Percentiles rank a stretch among this genome's conserved stretches.
Conservation (phyloP, 805 yeast genomes). For the Priceomyces medius region DNA sequence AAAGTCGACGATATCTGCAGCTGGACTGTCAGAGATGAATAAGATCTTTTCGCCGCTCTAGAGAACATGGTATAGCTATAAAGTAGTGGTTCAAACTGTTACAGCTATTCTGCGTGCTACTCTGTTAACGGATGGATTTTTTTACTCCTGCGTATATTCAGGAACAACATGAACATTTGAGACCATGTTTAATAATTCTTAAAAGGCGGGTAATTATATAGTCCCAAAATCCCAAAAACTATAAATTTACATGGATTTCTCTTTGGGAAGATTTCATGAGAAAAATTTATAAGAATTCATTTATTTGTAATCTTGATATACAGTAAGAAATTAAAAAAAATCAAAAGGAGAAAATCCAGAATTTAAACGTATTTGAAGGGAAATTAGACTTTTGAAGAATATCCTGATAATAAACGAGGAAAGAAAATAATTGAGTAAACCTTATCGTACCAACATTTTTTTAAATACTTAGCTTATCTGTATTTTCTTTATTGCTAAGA, state of each 20-base stretch:
- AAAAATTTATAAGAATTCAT: too few species aligned
- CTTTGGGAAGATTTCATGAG: too few species aligned
- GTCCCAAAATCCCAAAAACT: background rate
- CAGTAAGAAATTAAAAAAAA: too few species aligned
- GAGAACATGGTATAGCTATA: slow-evolving; percentile 6
- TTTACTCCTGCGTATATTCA: slow-evolving; percentile 14
- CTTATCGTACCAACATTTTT: background rate
- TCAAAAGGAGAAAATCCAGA: too few species aligned
- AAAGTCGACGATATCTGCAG: slow-evolving; percentile 47
- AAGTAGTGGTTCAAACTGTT: background rate
- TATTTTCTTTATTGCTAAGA: slow-evolving; percentile 6
- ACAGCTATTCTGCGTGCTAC: slow-evolving; percentile 2
- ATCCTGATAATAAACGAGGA: background rate
- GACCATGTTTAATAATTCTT: background rate
- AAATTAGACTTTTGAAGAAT: background rate
- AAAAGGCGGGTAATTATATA: background rate
- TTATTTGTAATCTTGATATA: background rate
- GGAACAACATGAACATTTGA: slow-evolving; percentile 4
- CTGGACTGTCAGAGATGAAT: slow-evolving; percentile 11
- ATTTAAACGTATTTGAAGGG: too few species aligned
- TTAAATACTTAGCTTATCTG: slow-evolving; percentile 3
- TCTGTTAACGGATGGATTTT: slow-evolving; percentile 12
- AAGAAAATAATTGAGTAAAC: slow-evolving; percentile 1
- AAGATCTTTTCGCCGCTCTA: slow-evolving; percentile 12
- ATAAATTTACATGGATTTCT: too few species aligned